phyloP scores from a whole-genome alignment of 2,329 filamentous ascomycete genomes.

The Conoideocrella luteorostrata region DNA sequence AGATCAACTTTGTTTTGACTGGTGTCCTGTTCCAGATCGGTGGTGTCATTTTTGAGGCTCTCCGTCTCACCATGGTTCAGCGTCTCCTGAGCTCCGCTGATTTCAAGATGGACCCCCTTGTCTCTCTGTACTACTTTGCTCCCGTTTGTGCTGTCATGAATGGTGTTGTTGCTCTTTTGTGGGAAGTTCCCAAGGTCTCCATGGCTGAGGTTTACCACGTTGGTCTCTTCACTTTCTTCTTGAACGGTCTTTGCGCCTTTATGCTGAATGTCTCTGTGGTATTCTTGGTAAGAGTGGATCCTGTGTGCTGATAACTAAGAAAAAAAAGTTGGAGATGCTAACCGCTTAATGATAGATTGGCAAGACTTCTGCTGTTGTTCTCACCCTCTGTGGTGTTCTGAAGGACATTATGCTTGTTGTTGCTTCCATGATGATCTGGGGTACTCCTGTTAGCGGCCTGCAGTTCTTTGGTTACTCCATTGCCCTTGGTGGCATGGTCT shows the following conservation, averaged over 20 bases:
- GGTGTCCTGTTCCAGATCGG: slow-evolving; percentile 75
- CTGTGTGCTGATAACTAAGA: too few species aligned
- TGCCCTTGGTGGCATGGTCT: slow-evolving; percentile 67
- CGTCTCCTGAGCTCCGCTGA: slow-evolving; percentile 73
- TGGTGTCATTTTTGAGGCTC: slow-evolving; percentile 75
- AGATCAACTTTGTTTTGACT: slow-evolving; percentile 83
- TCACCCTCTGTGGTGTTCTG: slow-evolving; percentile 80
- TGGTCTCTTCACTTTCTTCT: slow-evolving; percentile 63
- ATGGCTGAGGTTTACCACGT: slow-evolving; percentile 68
- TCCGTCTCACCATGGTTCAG: slow-evolving; percentile 79
- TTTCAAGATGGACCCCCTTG: slow-evolving; percentile 88
- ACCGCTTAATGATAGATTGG: too few species aligned
- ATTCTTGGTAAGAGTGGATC: slow-evolving; percentile 76
- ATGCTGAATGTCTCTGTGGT: slow-evolving; percentile 80
- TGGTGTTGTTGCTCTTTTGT: slow-evolving; percentile 63
- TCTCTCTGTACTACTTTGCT: slow-evolving; percentile 86
- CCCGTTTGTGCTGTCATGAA: slow-evolving; percentile 81
- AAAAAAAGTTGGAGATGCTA: too few species aligned
- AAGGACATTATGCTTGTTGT: slow-evolving; percentile 81
- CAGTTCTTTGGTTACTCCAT: slow-evolving; percentile 83
- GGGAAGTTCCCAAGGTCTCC: slow-evolving; percentile 64
- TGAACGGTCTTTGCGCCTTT: slow-evolving; percentile 74
- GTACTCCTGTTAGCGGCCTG: slow-evolving; percentile 64
- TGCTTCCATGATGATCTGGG: slow-evolving; percentile 77
- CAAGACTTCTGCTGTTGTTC: slow-evolving; percentile 78